These are phyloP conservation scores for Mycena capillaripes DNA, from an alignment of 768 basidiomycete genomes.

Conservation along the genomic window DNA sequence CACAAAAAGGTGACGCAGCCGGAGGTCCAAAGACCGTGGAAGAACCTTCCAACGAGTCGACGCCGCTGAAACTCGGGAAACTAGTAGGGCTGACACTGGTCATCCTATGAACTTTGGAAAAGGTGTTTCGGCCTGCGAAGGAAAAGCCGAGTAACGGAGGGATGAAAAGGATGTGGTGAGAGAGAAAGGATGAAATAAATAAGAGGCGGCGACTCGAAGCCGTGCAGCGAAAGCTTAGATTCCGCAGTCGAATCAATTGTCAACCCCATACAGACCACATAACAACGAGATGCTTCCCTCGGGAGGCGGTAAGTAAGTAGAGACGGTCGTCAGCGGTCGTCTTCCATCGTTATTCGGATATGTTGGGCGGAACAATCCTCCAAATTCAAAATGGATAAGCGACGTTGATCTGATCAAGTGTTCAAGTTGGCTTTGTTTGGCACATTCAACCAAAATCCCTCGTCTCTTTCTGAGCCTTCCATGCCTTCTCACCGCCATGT, in stretches of 20 bases:
- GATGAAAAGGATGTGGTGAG: not conserved
- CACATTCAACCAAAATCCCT: too few relatives aligned
- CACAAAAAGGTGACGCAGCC: not conserved
- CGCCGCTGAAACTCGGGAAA: too few relatives aligned
- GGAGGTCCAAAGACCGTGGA: not conserved
- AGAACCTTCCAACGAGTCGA: too few relatives aligned
- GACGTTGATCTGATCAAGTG: too few relatives aligned
- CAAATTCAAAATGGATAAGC: too few relatives aligned
- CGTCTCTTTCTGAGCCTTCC: too few relatives aligned
- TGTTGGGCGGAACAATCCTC: too few relatives aligned
- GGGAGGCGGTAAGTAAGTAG: not conserved
- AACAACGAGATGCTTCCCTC: not conserved
- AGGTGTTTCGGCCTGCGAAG: too few relatives aligned
- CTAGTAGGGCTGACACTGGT: too few relatives aligned
- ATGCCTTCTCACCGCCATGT: constrained; percentile 6
- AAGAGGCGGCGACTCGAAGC: not conserved
- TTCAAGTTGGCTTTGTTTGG: too few relatives aligned
- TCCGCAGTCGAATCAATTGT: not conserved
- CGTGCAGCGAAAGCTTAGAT: not conserved
- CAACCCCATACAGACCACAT: not conserved
- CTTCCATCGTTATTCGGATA: too few relatives aligned
- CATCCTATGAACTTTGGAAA: too few relatives aligned
- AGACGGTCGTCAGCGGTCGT: not conserved
- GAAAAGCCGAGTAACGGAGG: not conserved
- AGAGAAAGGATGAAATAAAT: not conserved